These are phyloP conservation scores for Marasmius tenuissimus DNA, from an alignment of 1,284 basidiomycete species.

Conservation along the genomic window DNA sequence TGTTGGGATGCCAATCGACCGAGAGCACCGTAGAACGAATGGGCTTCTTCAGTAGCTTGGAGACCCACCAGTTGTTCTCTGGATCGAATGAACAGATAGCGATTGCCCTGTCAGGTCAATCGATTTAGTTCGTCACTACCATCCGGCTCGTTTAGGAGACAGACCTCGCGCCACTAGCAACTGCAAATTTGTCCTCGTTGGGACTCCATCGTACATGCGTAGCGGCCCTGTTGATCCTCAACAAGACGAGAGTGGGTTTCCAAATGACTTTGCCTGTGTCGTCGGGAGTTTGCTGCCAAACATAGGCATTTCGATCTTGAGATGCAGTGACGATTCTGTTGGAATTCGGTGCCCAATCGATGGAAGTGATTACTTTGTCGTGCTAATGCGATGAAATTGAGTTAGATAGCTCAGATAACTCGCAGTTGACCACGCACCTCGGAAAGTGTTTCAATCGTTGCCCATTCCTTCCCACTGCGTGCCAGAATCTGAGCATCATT, in stretches of 20 bases:
- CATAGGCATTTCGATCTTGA: slow-evolving; percentile 98
- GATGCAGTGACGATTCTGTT: slow-evolving; percentile 98
- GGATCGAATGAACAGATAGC: slow-evolving; percentile 94
- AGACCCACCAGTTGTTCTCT: slow-evolving; percentile 99
- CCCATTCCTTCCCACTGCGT: slow-evolving; percentile 73
- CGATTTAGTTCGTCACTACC: slow-evolving; percentile 5
- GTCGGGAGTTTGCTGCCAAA: slow-evolving; percentile 87
- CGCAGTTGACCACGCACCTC: slow-evolving; percentile 58
- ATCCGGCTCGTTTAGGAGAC: slow-evolving; percentile 18
- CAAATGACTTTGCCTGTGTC: slow-evolving; percentile 72
- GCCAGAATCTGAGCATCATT: slow-evolving; percentile 87
- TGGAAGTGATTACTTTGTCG: slow-evolving; percentile 97
- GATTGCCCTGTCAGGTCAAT: slow-evolving; percentile 62
- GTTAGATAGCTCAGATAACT: background rate
- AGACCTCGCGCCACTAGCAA: slow-evolving; percentile 92
- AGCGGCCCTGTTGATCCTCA: slow-evolving; percentile 94
- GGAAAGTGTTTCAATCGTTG: slow-evolving; percentile 75
- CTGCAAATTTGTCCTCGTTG: slow-evolving; percentile 98
- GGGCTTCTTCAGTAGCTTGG: slow-evolving; percentile 97
- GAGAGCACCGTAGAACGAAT: slow-evolving; percentile 90
- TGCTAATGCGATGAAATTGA: slow-evolving; percentile 55
- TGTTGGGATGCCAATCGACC: slow-evolving; percentile 98
- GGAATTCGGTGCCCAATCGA: slow-evolving; percentile 97
- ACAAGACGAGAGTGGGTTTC: slow-evolving; percentile 97
- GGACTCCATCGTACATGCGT: slow-evolving; percentile 97